Percentiles rank a stretch among this genome's conserved stretches.
phyloP scores from a whole-genome alignment of 2,329 filamentous ascomycete species.

The Hymenoscyphus repandus region DNA sequence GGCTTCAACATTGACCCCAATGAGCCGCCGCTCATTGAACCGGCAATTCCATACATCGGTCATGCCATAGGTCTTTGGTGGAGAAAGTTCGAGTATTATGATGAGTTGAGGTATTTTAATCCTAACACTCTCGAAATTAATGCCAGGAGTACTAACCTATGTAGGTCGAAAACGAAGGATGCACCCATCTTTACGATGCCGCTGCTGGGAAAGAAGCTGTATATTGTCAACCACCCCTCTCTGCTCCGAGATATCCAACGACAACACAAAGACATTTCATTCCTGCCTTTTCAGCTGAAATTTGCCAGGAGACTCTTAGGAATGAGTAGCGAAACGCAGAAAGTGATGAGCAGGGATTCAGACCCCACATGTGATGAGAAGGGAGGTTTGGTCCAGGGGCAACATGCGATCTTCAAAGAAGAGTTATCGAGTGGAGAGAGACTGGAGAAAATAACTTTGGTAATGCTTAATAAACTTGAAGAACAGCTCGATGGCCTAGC shows the following conservation, averaged over 20 bases:
- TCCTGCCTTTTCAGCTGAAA: neutral
- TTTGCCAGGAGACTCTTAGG: neutral
- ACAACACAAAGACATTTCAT: conserved; percentile 32
- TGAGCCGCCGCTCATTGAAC: neutral
- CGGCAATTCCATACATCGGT: neutral
- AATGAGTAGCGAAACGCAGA: neutral
- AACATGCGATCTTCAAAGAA: neutral
- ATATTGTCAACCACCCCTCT: conserved; percentile 35
- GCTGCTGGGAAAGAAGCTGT: conserved; percentile 38
- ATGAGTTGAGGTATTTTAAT: neutral
- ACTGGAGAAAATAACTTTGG: conserved; percentile 34
- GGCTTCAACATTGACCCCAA: neutral
- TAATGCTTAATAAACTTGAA: conserved; percentile 30
- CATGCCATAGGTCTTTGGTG: neutral
- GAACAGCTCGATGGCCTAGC: neutral
- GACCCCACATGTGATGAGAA: no score
- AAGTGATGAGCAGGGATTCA: neutral
- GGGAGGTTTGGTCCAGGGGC: neutral
- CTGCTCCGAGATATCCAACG: conserved; percentile 37
- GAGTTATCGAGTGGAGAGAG: neutral
- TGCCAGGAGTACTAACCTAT: neutral
- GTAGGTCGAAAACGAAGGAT: neutral
- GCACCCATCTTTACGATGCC: conserved; percentile 37
- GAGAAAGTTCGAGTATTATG: neutral
- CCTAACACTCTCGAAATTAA: neutral